Evolutionary conservation across 2,329 filamentous ascomycete genomes (phyloP), one percentile per base, ranked within the genome.

Genomic region (Diaporthe sp.): DNA sequence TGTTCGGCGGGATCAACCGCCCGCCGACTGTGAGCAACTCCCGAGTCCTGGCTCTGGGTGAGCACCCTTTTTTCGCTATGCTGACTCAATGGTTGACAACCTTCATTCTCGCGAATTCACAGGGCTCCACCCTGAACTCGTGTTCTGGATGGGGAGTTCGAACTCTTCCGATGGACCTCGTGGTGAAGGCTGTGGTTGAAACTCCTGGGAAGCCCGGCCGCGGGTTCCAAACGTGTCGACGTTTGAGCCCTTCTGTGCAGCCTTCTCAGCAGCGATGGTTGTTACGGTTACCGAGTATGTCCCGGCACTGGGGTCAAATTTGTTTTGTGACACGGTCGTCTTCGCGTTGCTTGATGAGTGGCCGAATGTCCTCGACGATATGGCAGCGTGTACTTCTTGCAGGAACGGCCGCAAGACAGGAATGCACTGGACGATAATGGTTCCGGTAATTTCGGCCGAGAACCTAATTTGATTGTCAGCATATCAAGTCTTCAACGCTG

Each of bases 371-470:
- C 25, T 51, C 2, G 58, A 67, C 13, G 57, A 53, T 37, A 73
- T 53, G 12, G 58, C 46, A 25, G 71, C 46, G 19, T 62, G 49
- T 15, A 67, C 58, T 10, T 73, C 72, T 25, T 67, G 60, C 8
- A 73, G 28, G 72, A 73, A 73, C 3, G 72, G 72, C 22, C 72
- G 72, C 34, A 73, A 55, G n/a, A 73, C 62, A 12, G 72, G 72
- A 9, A 73, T 61, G 25, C 72, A 73, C 31, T 73, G 72, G n/a
- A 73, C 72, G 37, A 73, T 73, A 46, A 73, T 73, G 5, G 72
- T 73, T 39, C 72, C 72, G 13, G 46, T 53, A 8, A 73, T 67
- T 31, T 73, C 72, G n/a, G 72, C 60, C n/a, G 72, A 73, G 34
- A 73, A 73, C 72, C 71, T 73, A 28, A 12, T 12, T 9, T n/a